These are phyloP conservation scores for Naganishia albida DNA, from an alignment of 1,284 basidiomycete genomes.

Conservation along the genomic window DNA sequence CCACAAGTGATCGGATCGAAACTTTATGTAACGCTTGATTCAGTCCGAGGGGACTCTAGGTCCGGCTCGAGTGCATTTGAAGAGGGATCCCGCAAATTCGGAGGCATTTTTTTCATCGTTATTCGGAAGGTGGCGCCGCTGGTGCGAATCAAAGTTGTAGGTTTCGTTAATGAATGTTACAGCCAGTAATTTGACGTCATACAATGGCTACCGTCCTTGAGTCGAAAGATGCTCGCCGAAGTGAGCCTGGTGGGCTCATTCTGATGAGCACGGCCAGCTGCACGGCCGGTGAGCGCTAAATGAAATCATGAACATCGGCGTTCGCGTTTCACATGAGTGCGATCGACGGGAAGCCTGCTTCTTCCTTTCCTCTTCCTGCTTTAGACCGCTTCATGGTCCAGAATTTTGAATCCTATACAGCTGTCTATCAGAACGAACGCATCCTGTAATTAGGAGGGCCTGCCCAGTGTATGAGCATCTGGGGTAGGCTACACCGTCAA, in stretches of 20 bases:
- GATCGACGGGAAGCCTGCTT: slow-evolving; percentile 13
- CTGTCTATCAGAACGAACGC: too few relatives aligned
- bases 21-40: not conserved
- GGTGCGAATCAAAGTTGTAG: slow-evolving; percentile 25
- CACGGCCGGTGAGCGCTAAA: not conserved
- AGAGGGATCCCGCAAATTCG: not conserved
- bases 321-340: slow-evolving; percentile 1
- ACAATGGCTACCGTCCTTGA: not conserved
- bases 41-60: slow-evolving; percentile 6
- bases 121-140: not conserved
- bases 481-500: too few relatives aligned
- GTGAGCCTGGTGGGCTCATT: too few relatives aligned
- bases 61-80: not conserved
- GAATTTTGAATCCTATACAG: too few relatives aligned
- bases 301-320: slow-evolving; percentile 7
- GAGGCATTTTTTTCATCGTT: not conserved
- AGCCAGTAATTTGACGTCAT: slow-evolving; percentile 15
- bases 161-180: slow-evolving; percentile 26
- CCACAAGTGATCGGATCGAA: slow-evolving; percentile 10
- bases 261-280: too few relatives aligned
- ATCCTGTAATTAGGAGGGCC: not conserved
- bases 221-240: too few relatives aligned
- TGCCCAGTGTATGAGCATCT: not conserved
- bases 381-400: too few relatives aligned
- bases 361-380: not conserved